phyloP scores from a whole-genome alignment of 129 eudicot species.

The Flaveria robusta region DNA sequence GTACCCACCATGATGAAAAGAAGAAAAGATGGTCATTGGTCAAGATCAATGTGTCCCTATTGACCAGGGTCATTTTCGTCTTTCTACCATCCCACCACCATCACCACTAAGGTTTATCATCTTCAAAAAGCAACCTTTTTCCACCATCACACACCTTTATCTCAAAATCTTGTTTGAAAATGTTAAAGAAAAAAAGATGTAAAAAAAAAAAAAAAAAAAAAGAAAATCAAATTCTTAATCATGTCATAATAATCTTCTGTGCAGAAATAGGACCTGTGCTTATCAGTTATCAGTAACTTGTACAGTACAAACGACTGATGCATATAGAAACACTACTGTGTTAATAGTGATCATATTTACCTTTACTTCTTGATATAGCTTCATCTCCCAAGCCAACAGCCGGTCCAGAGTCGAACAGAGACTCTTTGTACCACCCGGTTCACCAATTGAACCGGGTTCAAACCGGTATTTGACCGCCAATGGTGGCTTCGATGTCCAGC shows the following conservation, averaged over 20 bases:
- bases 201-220: background rate
- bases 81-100: background rate
- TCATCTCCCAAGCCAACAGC: conserved; percentile 96
- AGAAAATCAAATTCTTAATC: conserved; percentile 28
- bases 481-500: conserved; percentile 98
- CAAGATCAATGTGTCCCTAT: conserved; percentile 26
- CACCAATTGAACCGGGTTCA: conserved; percentile 69
- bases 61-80: conserved; percentile 44
- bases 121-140: conserved; percentile 45
- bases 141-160: conserved; percentile 32
- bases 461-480: conserved; percentile 88
- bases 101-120: conserved; percentile 30
- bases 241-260: conserved; percentile 25
- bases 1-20: background rate
- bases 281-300: background rate
- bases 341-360: conserved; percentile 36
- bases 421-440: conserved; percentile 73
- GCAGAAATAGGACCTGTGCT: background rate
- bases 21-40: conserved; percentile 11
- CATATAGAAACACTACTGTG: background rate
- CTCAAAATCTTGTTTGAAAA: conserved; percentile 37
- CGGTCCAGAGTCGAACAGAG: conserved; percentile 85
- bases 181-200: conserved; percentile 8
- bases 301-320: conserved; percentile 24
- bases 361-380: conserved; percentile 96